A percentile compares a stretch with the other conserved stretches of the same genome.
Conservation (phyloP, 2,329 filamentous ascomycete species). For the Epichloe bromicola region DNA sequence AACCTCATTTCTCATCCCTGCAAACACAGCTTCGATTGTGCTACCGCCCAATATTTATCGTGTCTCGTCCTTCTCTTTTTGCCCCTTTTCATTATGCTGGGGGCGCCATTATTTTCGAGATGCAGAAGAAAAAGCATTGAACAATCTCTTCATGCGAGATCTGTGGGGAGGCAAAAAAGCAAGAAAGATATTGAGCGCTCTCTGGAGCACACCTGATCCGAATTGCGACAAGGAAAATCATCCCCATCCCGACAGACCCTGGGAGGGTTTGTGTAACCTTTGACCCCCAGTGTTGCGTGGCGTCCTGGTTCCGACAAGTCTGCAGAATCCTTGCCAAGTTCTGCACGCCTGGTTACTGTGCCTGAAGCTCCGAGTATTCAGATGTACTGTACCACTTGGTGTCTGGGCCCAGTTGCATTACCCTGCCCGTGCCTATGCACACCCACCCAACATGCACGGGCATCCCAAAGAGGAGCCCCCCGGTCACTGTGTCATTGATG, state of each 20-base stretch:
- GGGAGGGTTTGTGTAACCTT: slow-evolving; percentile 9
- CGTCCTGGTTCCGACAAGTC: slow-evolving; percentile 13
- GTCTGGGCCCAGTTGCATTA: slow-evolving; percentile 7
- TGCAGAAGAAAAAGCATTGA: too few relatives aligned
- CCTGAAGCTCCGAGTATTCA: slow-evolving; percentile 10
- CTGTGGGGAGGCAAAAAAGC: background rate
- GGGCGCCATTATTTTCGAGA: too few relatives aligned
- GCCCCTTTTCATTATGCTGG: background rate
- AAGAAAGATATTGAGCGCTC: background rate
- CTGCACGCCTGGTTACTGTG: slow-evolving; percentile 9
- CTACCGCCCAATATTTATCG: background rate
- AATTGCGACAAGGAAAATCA: background rate
- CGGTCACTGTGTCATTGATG: slow-evolving; percentile 8
- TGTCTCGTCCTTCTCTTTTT: background rate
- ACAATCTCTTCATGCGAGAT: too few relatives aligned
- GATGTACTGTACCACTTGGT: slow-evolving; percentile 12
- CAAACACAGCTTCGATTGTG: background rate
- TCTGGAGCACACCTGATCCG: background rate
- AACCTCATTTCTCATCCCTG: slow-evolving; percentile 3
- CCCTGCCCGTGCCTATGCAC: slow-evolving; percentile 8
- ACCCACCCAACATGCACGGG: slow-evolving; percentile 9
- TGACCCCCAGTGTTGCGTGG: slow-evolving; percentile 12
- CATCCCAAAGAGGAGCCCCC: slow-evolving; percentile 8
- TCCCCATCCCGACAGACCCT: background rate
- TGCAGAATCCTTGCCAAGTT: slow-evolving; percentile 9